Evolutionary conservation across 2,329 filamentous ascomycete genomes (phyloP), one percentile per base, ranked within the genome.

Genomic region (Fusarium stilboides): DNA sequence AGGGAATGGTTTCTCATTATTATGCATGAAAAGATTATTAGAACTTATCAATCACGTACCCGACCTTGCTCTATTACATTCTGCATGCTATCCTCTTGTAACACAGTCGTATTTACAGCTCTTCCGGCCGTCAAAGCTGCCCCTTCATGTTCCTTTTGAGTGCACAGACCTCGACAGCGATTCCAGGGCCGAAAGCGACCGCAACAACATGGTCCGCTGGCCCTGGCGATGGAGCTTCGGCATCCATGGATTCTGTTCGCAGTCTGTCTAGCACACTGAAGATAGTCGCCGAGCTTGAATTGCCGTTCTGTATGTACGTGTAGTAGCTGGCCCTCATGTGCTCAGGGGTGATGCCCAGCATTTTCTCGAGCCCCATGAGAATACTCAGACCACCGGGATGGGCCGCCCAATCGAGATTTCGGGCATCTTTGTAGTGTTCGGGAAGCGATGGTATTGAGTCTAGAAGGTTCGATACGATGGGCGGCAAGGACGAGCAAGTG

Each of bases 371-470:
- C 1, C 89, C 88, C 0, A 87, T 84, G 3, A 92, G 80, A 37
- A 92, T 91, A 1, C 89, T 88, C 1, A 88, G 83, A 15, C 91
- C 91, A 8, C 91, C 91, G 0, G 91, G 91, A 70, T 92, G 91
- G 74, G 92, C 85, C 1, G 89, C 90, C 90, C 90, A 93, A 80
- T 92, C 90, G 69, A 91, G 91, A 60, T 90, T 86, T 0, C 81
- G 75, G 0, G 89, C 81, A 0, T 75, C 65, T 19, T 76, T 72
- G 70, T 84, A 85, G 10, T 76, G 70, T 8, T 75, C 72, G 2
- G 86, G 84, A 5, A 88, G 77, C 1, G 78, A 62, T 3, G 80
- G 79, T 20, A 86, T 75, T 8, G 83, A 83, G 7, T 83, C 77
- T 28, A 89, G 72, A 15, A 91, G 82, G 22, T 86, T 81, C 10